Base-by-base conservation (phyloP, 2,329 filamentous ascomycete genomes). In the Fusarium aywerte region DNA sequence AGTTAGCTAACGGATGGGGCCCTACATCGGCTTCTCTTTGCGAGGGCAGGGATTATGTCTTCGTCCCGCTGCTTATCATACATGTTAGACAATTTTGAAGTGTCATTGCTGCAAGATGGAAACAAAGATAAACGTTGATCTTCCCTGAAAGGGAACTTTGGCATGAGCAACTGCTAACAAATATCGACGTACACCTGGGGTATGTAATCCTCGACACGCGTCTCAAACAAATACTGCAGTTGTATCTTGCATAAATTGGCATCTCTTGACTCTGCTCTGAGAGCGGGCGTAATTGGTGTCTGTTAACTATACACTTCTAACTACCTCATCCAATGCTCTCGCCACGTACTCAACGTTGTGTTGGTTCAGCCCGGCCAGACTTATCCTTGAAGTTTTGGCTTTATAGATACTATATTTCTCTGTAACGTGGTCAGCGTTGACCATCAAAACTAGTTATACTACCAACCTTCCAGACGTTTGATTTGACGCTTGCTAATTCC, bases 401-500 rank as follows among this genome's bases (percentile, higher is more conserved):
- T 80, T 80, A 65, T 79, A 80, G 13, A 80, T 76, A 31, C 79
- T 76, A 35, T 76, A 71, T 27, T 73, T 58, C 4, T 73, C 77
- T 79, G 72, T 4, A 32, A 2, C 1, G 2, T 2, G 2, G 23
- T 70, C 9, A 70, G 51, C 9, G 7, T 0, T 0, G 0, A 15
- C 2, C 7, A 3, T 10, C 0, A 2, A 0, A 7, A 5, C 0
- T 2, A 2, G 0, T 0, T 0, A 5, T 7, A 7, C 2, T 0
- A 48, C 74, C 53, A 69, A 76, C 76, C 72, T 71, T 77, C 74
- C 1, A 78, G 60, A 1, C 65, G 59, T 5, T 64, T 62, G 10
- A 87, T 83, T 65, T 87, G 84, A 5, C 74, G 60, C 59, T 83
- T 80, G 6, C 63, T 81, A 61, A 88, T 74, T 0, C 85, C 85